Evolutionary conservation across 768 basidiomycete genomes (phyloP).

Genomic region (Pleurotus eryngii): DNA sequence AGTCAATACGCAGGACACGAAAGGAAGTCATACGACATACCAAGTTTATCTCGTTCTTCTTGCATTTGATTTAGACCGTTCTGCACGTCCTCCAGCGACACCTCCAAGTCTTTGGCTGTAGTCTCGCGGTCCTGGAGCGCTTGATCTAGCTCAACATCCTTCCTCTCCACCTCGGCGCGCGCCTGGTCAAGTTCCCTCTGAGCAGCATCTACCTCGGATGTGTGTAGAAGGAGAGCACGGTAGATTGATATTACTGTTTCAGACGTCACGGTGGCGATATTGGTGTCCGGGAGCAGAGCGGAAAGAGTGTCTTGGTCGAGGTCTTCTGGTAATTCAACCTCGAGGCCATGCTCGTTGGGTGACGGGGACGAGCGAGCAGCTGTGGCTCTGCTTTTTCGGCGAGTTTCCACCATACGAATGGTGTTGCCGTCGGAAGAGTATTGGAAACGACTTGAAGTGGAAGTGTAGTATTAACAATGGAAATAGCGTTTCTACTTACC

Average conservation of each 20-base stretch:
- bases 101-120: constrained; percentile 53
- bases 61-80: constrained; percentile 55
- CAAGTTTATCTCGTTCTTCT: constrained; percentile 62
- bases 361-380: constrained; percentile 29
- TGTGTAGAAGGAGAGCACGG: constrained; percentile 55
- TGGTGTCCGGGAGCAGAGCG: constrained; percentile 57
- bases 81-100: constrained; percentile 45
- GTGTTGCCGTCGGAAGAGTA: background rate
- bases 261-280: constrained; percentile 51
- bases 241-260: constrained; percentile 65
- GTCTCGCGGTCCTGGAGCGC: constrained; percentile 76
- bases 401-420: constrained; percentile 45
- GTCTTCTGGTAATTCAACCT: constrained; percentile 59
- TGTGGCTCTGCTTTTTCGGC: constrained; percentile 58
- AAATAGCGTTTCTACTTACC: no score
- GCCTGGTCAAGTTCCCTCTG: constrained; percentile 68
- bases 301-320: constrained; percentile 61
- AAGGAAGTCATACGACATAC: constrained; percentile 35
- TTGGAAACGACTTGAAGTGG: no score
- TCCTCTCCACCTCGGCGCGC: constrained; percentile 63
- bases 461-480: no score
- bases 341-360: constrained; percentile 22
- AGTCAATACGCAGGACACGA: constrained; percentile 12
- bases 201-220: constrained; percentile 48
- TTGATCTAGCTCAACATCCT: constrained; percentile 83